Conservation (phyloP, 2,329 filamentous ascomycete species). For the Colletotrichum godetiae region DNA sequence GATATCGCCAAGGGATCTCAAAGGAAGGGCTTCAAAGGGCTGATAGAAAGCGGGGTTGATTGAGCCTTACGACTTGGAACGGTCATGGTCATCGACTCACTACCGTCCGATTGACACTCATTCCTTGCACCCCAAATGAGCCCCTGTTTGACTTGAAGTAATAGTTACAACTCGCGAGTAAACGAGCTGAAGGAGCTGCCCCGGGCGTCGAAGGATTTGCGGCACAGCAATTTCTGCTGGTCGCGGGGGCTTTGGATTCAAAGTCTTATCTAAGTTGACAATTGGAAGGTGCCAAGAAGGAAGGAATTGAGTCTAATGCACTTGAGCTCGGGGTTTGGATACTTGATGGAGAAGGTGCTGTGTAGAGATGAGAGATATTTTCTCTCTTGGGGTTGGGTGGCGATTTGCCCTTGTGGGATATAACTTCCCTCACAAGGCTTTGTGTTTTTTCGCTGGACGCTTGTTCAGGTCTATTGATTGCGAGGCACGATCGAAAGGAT, state of each 20-base stretch:
- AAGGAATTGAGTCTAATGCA: neutral
- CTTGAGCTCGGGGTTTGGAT: neutral
- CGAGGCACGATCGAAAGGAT: neutral
- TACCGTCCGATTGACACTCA: too few relatives aligned
- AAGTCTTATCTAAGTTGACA: neutral
- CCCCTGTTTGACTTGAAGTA: too few relatives aligned
- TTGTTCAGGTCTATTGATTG: neutral
- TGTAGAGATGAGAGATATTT: neutral
- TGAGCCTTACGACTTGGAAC: neutral
- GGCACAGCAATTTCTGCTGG: neutral
- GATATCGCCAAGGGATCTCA: neutral
- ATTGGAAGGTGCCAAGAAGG: neutral
- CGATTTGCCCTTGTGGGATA: neutral
- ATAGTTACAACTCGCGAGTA: too few relatives aligned
- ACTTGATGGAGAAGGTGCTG: neutral
- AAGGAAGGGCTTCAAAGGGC: too few relatives aligned
- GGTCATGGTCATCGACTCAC: too few relatives aligned
- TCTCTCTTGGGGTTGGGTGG: neutral
- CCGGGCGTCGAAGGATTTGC: neutral
- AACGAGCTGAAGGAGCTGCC: neutral
- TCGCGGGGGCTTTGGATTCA: too few relatives aligned
- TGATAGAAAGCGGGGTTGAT: neutral
- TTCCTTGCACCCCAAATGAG: too few relatives aligned
- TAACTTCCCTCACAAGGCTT: too few relatives aligned
- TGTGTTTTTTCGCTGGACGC: too few relatives aligned